Evolutionary conservation across 2,329 filamentous ascomycete species (phyloP), one percentile per base, ranked within the genome.

Genomic region (Furcasterigmium furcatum): DNA sequence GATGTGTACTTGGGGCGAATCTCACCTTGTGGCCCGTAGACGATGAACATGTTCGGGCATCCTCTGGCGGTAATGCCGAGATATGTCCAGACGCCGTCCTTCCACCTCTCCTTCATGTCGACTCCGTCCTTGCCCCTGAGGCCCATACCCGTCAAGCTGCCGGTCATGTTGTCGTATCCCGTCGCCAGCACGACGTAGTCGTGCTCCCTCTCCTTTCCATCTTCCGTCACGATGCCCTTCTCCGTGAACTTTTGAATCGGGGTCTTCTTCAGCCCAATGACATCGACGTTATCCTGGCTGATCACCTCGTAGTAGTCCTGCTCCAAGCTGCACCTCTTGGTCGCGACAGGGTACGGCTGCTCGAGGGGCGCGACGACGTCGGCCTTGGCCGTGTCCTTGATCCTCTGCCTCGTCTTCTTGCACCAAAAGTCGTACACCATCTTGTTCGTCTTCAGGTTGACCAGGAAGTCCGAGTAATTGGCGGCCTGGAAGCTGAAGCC

Each of bases 401-500:
- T 63, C 2, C 76, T 63, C 8, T 57, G 58, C 2, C 70, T 59
- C 1, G 66, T 65, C 51, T 74, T 76, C 22, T 59, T 61, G 1
- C 59, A 61, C 70, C 75, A 79, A 55, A 77, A 79, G 3, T 72
- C 60, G 49, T 77, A 79, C 1, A 66, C 58, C 4, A 61, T 58
- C 4, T 62, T 57, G 50, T 78, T 80, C 3, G 68, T 68, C 41
- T 69, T 62, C 4, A 55, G 45, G 19, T 73, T 60, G 9, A 62
- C 55, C 2, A 76, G 43, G 16, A 67, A 61, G 29, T 81, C 77
- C 12, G 65, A 60, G 51, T 76, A 81, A 6, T 60, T 68, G 7
- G 53, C 62, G 3, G 73, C 57, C 65, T 71, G 72, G 52, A 70
- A 70, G 4, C 59, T 55, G 53, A 79, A 78, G 2, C 71, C 74